Evolutionary conservation across 2,329 filamentous ascomycete genomes (phyloP), one percentile per base, ranked within the genome.

Genomic region (Juglanconis juglandina): DNA sequence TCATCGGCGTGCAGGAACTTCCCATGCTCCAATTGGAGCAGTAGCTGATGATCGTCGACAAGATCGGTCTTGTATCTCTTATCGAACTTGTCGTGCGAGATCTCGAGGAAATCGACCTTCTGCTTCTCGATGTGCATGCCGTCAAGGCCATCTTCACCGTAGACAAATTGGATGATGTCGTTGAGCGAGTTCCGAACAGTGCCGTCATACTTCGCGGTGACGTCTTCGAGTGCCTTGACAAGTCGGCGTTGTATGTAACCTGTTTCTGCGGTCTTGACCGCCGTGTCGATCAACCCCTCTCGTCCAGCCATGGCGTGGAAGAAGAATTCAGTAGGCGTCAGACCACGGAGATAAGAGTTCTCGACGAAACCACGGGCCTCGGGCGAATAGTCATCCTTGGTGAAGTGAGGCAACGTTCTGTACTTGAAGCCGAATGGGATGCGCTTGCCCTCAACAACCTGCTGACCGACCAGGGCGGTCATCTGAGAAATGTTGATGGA

Each of bases 221-320:
- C 89, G 74, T 99, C 95, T 82, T 99, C 95, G 3, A 99, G 84
- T 10, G 96, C 96, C 78, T 99, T 99, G 70, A 99, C 95, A 50
- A 99, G 84, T 81, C 96, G 92, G 78, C 95, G 91, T 77, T 99
- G 96, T 66, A 99, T 99, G 75, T 99, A 99, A 77, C 95, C 95
- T 60, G 96, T 99, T 76, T 99, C 96, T 24, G 95, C 95, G 66
- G 95, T 99, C 84, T 99, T 99, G 77, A 99, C 96, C 66, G 95
- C 95, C 56, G 95, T 99, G 83, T 99, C 95, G 69, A 99, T 99
- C 58, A 99, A 83, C 96, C 95, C 95, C 78, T 99, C 95, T 81
- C 95, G 88, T 92, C 95, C 95, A 82, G 95, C 95, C 95, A 99
- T 99, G 72, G 95, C 95, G 84, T 99, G 95, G 84, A 99, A 99